Evolutionary conservation across 2,329 filamentous ascomycete species (phyloP).

Genomic region (Ophiostoma quercus): DNA sequence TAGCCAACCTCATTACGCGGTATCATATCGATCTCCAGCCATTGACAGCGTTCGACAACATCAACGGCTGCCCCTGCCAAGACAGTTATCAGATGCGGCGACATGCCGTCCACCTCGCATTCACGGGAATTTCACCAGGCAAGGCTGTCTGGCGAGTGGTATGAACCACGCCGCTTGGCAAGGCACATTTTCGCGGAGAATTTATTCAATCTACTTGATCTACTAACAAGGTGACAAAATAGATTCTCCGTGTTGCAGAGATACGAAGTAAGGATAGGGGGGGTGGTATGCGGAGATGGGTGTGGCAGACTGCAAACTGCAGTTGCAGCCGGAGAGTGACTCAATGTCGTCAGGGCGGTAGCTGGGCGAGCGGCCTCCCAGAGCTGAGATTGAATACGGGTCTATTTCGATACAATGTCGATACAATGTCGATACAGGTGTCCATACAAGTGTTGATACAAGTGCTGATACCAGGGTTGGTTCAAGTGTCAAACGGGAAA

Average conservation of each 20-base stretch:
- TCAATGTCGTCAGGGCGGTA: background rate
- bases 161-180: background rate
- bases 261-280: background rate
- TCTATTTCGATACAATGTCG: background rate
- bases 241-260: background rate
- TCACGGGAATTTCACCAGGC: background rate
- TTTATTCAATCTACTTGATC: background rate
- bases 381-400: background rate
- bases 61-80: background rate
- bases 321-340: background rate
- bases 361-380: background rate
- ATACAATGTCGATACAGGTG: background rate
- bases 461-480: too few relatives aligned
- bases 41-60: background rate
- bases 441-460: background rate
- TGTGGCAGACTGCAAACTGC: background rate
- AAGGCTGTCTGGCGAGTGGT: background rate
- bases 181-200: background rate
- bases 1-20: background rate
- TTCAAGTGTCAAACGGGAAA: too few relatives aligned
- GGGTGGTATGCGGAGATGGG: background rate
- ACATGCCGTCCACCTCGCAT: background rate
- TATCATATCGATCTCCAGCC: background rate
- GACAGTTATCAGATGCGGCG: background rate
- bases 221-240: background rate